Evolutionary conservation across 1,139 yeast genomes (phyloP), one percentile per base, ranked within the genome.

Genomic region (Eremothecium sinecaudum): DNA sequence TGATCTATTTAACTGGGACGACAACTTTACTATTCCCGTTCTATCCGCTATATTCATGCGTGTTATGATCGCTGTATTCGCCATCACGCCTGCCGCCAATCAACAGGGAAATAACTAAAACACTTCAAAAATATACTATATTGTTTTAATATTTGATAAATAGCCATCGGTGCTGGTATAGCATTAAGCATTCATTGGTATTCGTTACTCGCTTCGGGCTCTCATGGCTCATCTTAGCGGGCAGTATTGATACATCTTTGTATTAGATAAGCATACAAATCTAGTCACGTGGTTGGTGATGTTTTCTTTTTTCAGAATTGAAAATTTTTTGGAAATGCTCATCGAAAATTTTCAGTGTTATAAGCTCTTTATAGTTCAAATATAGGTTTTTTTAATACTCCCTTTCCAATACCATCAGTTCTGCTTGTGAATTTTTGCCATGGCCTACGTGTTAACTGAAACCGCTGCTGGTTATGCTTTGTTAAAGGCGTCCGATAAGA

Each of bases 391-490:
- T 19, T 19, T 8, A 10, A 19, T 19, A 19, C 10, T 19, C 21
- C 10, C 10, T 8, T 7, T 10, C 14, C 11, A 9, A 23, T 8
- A 8, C 11, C 25, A 9, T 23, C 25, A 23, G 25, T 23, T 12
- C 25, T 8, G 25, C 25, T 12, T 6, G 11, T 23, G 7, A 25
- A 17, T 15, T 29, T 23, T 24, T 30, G 48, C 38, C 37, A 86
- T 86, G 96, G 84, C 97, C 50, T 86, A 75, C 73, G 90, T 90
- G 57, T 76, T 90, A 62, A 82, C 97, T 44, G 98, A 90, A 71
- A 90, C 97, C 46, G 83, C 97, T 47, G 98, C 98, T 38, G 98
- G 98, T 59, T 90, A 90, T 61, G 97, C 97, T 60, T 73, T 90
- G 59, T 75, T 90, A 58, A 90, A 90, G 69, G 95, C 97, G 41